phyloP scores from a whole-genome alignment of 129 eudicot species.

The carrot (Daucus carota) region DH1_v3.0 NC_030382.2:28293001-28293500 shows the following conservation, averaged over 20 bases:
- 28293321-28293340: slow-evolving; percentile 77
- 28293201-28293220: neutral
- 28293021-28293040: slow-evolving; percentile 60
- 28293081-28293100: slow-evolving; percentile 87
- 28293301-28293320: slow-evolving; percentile 77
- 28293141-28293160: slow-evolving; percentile 72
- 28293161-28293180: slow-evolving; percentile 59
- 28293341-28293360: slow-evolving; percentile 65
- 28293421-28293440: slow-evolving; percentile 80
- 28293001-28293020: slow-evolving; percentile 61
- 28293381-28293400: slow-evolving; percentile 26
- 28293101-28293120: slow-evolving; percentile 49
- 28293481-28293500: slow-evolving; percentile 83
- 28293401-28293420: slow-evolving; percentile 57
- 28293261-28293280: slow-evolving; percentile 75
- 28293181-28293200: neutral
- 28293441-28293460: slow-evolving; percentile 71
- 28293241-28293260: neutral
- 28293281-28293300: slow-evolving; percentile 80
- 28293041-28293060: slow-evolving; percentile 69
- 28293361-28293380: slow-evolving; percentile 44
- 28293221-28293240: neutral
- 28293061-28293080: slow-evolving; percentile 89
- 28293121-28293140: slow-evolving; percentile 68
- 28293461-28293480: slow-evolving; percentile 85